These are phyloP conservation scores for Xanthoparmelia taractica DNA, from an alignment of 495 filamentous ascomycete species.

Conservation along the genomic window DNA sequence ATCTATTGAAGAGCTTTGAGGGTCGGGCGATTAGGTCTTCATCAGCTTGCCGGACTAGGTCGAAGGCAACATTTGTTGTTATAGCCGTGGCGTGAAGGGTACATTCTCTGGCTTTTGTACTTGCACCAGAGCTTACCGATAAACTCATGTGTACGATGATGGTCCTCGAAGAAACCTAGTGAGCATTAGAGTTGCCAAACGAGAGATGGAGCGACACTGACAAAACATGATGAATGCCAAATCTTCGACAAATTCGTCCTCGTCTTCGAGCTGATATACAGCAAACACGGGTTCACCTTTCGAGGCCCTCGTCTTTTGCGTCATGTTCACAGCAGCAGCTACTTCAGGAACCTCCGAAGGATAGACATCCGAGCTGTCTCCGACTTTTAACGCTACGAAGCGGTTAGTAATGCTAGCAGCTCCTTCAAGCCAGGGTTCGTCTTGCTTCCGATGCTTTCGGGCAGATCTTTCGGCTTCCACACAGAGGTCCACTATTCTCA, in stretches of 20 bases:
- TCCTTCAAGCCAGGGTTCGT: background rate
- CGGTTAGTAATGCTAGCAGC: background rate
- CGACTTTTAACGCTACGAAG: constrained; percentile 11
- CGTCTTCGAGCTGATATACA: constrained; percentile 16
- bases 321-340: constrained; percentile 3
- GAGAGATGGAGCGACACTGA: background rate
- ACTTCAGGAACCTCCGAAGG: constrained; percentile 11
- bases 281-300: background rate
- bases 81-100: constrained; percentile 16
- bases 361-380: constrained; percentile 15
- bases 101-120: constrained; percentile 13
- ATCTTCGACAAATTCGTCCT: constrained; percentile 15
- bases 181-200: background rate
- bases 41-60: constrained; percentile 20
- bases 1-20: constrained; percentile 6
- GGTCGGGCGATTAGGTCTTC: constrained; percentile 16
- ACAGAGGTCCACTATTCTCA: constrained; percentile 13
- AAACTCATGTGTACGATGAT: constrained; percentile 18
- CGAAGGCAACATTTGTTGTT: constrained; percentile 19
- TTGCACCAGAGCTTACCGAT: constrained; percentile 12
- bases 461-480: background rate
- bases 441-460: background rate
- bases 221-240: constrained; percentile 19
- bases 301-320: constrained; percentile 11
- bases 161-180: constrained; percentile 23